A percentile compares a stretch with the other conserved stretches of the same genome.
These are phyloP conservation scores for Cyberlindnera galapagoensis DNA, from an alignment of 805 yeast genomes.

Conservation along the genomic window DNA sequence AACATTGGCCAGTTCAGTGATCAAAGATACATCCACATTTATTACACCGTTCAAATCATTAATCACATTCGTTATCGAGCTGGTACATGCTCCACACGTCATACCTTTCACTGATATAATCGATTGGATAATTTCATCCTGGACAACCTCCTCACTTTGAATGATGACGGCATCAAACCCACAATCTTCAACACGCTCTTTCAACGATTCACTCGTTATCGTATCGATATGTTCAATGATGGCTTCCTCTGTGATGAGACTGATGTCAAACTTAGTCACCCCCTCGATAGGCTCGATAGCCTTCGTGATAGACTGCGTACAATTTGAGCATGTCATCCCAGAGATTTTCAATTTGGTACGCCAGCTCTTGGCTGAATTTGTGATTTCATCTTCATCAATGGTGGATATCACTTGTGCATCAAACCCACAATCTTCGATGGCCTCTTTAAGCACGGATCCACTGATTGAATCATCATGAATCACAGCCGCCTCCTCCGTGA, in stretches of 20 bases:
- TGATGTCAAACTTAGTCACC: constrained; percentile 51
- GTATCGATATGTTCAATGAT: constrained; percentile 39
- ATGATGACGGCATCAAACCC: constrained; percentile 64
- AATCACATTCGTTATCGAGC: constrained; percentile 55
- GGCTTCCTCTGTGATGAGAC: constrained; percentile 74
- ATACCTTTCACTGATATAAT: constrained; percentile 18
- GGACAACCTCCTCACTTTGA: background rate
- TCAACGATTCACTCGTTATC: constrained; percentile 29
- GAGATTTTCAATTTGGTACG: constrained; percentile 13
- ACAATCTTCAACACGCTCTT: constrained; percentile 58
- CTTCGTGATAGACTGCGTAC: constrained; percentile 58
- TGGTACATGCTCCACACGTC: constrained; percentile 34
- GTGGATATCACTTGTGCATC: constrained; percentile 14
- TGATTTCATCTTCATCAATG: background rate
- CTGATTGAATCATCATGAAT: constrained; percentile 28
- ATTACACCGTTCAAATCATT: constrained; percentile 43
- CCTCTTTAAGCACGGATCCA: constrained; percentile 34
- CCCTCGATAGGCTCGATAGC: constrained; percentile 36
- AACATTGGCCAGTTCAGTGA: constrained; percentile 69
- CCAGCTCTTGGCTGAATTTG: background rate
- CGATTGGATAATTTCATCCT: constrained; percentile 10
- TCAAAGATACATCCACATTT: constrained; percentile 56
- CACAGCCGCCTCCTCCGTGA: constrained; percentile 69
- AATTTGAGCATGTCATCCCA: constrained; percentile 93
- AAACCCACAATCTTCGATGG: constrained; percentile 70